phyloP scores from a whole-genome alignment of 345 rosid species.

The Laguncularia racemosa region DNA sequence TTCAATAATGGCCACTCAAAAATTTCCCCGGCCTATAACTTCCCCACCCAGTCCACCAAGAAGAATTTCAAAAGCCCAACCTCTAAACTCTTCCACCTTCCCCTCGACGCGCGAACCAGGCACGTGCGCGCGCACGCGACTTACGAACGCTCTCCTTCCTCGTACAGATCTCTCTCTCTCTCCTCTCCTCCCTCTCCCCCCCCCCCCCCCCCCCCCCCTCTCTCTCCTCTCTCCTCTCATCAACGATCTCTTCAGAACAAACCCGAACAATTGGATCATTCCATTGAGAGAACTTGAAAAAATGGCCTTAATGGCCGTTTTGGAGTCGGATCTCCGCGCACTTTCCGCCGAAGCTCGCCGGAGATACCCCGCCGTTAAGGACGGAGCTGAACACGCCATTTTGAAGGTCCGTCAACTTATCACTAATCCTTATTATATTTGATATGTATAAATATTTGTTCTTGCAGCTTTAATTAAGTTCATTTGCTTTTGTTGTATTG shows the following conservation, averaged over 20 bases:
- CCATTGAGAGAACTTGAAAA: not conserved
- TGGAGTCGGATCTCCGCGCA: slow-evolving; percentile 97
- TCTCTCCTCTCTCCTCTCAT: not conserved
- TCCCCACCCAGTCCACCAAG: too few relatives aligned
- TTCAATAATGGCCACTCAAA: too few relatives aligned
- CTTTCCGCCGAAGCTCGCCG: slow-evolving; percentile 97
- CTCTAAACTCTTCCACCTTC: too few relatives aligned
- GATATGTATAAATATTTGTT: not conserved
- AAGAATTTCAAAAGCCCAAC: too few relatives aligned
- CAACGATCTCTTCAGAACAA: not conserved
- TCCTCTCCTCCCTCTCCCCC: not conserved
- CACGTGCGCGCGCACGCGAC: too few relatives aligned
- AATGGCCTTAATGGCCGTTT: slow-evolving; percentile 91
- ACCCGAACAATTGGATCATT: not conserved
- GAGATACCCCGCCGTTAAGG: slow-evolving; percentile 85
- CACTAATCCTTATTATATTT: not conserved
- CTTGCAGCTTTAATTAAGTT: too few relatives aligned
- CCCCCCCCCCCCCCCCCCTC: not conserved
- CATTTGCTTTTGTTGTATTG: too few relatives aligned
- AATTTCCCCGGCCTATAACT: too few relatives aligned
- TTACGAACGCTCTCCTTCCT: too few relatives aligned
- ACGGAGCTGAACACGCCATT: slow-evolving; percentile 93
- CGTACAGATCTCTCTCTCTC: not conserved
- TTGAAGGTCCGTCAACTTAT: slow-evolving; percentile 44
- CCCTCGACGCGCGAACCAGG: too few relatives aligned